Conservation (phyloP, 2,329 filamentous ascomycete genomes). For the Talaromyces islandicus region DNA sequence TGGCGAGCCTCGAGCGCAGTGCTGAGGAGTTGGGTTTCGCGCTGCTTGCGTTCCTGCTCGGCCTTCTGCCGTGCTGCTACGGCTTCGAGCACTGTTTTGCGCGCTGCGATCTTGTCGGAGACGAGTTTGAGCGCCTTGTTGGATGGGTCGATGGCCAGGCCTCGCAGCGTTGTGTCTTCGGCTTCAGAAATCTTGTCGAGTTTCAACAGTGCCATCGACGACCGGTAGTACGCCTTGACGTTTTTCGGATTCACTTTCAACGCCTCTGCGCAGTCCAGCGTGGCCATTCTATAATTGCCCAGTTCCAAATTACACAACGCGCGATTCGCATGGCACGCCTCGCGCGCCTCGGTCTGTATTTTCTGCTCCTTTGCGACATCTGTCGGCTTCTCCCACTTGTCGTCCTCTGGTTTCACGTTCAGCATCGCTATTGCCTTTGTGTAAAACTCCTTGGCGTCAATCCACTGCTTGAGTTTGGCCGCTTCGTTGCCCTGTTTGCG, state of each 20-base stretch:
- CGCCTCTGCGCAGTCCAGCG: conserved; percentile 73
- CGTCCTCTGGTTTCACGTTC: conserved; percentile 50
- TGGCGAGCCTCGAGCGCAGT: conserved; percentile 63
- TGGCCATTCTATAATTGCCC: conserved; percentile 84
- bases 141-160: conserved; percentile 62
- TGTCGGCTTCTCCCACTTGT: conserved; percentile 45
- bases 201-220: conserved; percentile 67
- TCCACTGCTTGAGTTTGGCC: conserved; percentile 67
- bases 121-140: conserved; percentile 64
- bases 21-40: conserved; percentile 57
- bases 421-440: conserved; percentile 75
- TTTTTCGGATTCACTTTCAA: conserved; percentile 74
- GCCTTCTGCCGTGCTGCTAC: conserved; percentile 51
- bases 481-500: conserved; percentile 89
- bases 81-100: conserved; percentile 51
- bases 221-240: conserved; percentile 87
- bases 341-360: conserved; percentile 60
- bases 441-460: conserved; percentile 87
- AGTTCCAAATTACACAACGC: conserved; percentile 85
- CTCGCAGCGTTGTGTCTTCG: conserved; percentile 38
- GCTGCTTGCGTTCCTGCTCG: conserved; percentile 41
- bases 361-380: conserved; percentile 54
- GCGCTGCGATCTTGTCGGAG: conserved; percentile 56
- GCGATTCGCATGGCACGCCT: conserved; percentile 77
- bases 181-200: conserved; percentile 76